Percentiles rank a stretch among this genome's conserved stretches.
Evolutionary conservation across 495 filamentous ascomycete species (phyloP).

Genomic region (Recurvomyces mirabilis): DNA sequence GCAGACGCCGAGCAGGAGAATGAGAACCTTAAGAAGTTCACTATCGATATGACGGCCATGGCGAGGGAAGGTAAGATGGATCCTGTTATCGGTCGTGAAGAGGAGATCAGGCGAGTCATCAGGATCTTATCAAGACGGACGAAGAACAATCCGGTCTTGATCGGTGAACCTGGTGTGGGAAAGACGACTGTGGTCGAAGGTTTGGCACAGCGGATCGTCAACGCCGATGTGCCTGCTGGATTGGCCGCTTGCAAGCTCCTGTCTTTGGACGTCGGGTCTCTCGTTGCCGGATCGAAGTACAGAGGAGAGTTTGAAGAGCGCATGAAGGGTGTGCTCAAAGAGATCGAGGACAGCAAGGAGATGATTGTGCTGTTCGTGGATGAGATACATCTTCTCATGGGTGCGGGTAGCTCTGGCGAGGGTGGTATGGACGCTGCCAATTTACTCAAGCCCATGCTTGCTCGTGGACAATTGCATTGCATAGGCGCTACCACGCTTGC

Average conservation of each 20-base stretch:
- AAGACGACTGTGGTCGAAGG: conserved; percentile 98
- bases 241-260: conserved; percentile 88
- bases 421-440: conserved; percentile 99
- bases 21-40: conserved; percentile 93
- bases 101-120: conserved; percentile 90
- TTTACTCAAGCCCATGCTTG: conserved; percentile 92
- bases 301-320: conserved; percentile 96
- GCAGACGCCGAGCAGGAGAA: conserved; percentile 82
- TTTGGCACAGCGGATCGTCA: conserved; percentile 88
- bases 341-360: conserved; percentile 91
- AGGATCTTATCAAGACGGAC: conserved; percentile 86
- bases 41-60: conserved; percentile 91
- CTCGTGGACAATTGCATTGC: conserved; percentile 90
- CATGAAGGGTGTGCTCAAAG: conserved; percentile 97
- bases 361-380: conserved; percentile 97
- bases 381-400: conserved; percentile 97
- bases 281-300: conserved; percentile 96
- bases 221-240: conserved; percentile 89
- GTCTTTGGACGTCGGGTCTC: conserved; percentile 84
- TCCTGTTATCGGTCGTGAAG: conserved; percentile 92
- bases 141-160: conserved; percentile 96
- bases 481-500: conserved; percentile 91
- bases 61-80: conserved; percentile 96
- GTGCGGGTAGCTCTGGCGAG: conserved; percentile 82
- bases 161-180: conserved; percentile 93